Evolutionary conservation across 225 moss, liverwort and hornwort species (phyloP), one percentile per base, ranked within the genome.

Genomic region (Ulota crispa): DNA sequence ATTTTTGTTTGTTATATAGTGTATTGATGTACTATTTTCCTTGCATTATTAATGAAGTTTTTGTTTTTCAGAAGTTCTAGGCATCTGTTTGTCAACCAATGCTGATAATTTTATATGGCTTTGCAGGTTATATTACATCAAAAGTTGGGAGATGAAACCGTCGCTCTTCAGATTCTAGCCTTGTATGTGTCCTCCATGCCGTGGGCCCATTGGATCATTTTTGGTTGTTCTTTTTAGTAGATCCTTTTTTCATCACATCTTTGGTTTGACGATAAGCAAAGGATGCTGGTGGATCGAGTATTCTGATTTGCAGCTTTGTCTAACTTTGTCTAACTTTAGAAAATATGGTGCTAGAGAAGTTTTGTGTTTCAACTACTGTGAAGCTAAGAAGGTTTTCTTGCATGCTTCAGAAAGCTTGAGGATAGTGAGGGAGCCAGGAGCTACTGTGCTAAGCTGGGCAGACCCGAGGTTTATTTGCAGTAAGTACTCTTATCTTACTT

Each of bases 381-480:
- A n/a, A 41, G 37, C 54, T 73, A 39, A 59, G 50, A 42, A 57
- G 15, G 39, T 41, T 75, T 60, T 76, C 59, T 72, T 77, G 19
- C 83, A 67, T 83, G 31, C 67, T 69, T 59, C 91, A 99, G 98
- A 86, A 99, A 99, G 78, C 93, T 99, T 73, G 94, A 99, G 88
- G 98, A 99, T 73, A 90, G 88, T 76, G 93, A 92, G 78, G 95
- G 94, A 65, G 98, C 98, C 80, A 91, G 96, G 82, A 89, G 83
- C 60, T 99, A 96, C 77, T 99, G 98, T 88, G 96, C 92, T 72
- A 89, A 94, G 84, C 91, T 99, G 66, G 96, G 92, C 74, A 90
- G 92, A 83, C 96, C 95, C 62, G 98, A 93, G 59, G 91, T 90
- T 39, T 99, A 99, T 79, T 75, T 93, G 79, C 92, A 96, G 96